Conservation (phyloP, 495 filamentous ascomycete genomes). For the Aspergillus incahuasiensis region DNA sequence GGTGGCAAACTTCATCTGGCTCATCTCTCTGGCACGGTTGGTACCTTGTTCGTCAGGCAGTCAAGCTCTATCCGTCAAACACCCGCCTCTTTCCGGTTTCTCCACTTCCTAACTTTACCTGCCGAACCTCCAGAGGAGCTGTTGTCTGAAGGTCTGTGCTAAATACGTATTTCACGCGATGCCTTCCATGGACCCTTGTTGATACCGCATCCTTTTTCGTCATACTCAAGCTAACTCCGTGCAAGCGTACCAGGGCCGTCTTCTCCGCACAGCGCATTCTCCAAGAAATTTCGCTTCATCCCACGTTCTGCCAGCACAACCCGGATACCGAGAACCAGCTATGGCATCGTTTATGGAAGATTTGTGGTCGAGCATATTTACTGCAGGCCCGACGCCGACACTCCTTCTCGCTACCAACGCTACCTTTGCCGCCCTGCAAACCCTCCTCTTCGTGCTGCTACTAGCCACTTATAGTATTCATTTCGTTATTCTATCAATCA, state of each 20-base stretch:
- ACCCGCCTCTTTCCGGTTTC: neutral
- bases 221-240: neutral
- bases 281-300: neutral
- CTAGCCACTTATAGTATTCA: constrained; percentile 81
- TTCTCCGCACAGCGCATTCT: neutral
- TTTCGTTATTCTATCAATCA: constrained; percentile 72
- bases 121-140: neutral
- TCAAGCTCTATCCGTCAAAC: neutral
- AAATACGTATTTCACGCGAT: neutral
- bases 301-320: neutral
- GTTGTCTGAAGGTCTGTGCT: neutral
- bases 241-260: neutral
- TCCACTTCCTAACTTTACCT: neutral
- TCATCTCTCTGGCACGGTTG: neutral
- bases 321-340: neutral
- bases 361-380: constrained; percentile 90
- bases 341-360: constrained; percentile 81
- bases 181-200: neutral
- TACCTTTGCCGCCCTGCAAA: constrained; percentile 79
- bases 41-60: constrained; percentile 3
- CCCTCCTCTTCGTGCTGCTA: constrained; percentile 70
- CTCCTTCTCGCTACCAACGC: constrained; percentile 87
- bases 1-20: neutral
- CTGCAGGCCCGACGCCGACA: constrained; percentile 79
- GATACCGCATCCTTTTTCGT: neutral